Conservation (phyloP, 1,284 basidiomycete genomes). For the Gymnopus androsaceus region DNA sequence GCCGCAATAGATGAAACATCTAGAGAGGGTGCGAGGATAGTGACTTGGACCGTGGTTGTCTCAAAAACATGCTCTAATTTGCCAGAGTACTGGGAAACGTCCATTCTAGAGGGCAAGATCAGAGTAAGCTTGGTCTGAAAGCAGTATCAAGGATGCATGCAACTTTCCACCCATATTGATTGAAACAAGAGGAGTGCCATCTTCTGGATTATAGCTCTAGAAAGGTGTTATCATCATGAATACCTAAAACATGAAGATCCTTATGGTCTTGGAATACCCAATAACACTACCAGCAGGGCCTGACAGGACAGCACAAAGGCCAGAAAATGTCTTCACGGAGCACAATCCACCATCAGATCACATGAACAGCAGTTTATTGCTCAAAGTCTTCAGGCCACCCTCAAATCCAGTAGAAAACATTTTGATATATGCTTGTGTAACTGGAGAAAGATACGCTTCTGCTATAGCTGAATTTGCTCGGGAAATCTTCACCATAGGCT, state of each 20-base stretch:
- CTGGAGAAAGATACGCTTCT: slow-evolving; percentile 13
- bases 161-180: slow-evolving; percentile 8
- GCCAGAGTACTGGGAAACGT: slow-evolving; percentile 10
- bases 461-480: slow-evolving; percentile 8
- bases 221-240: not conserved
- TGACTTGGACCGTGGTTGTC: slow-evolving; percentile 5
- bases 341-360: slow-evolving; percentile 8
- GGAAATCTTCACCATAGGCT: slow-evolving; percentile 8
- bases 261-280: slow-evolving; percentile 2
- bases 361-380: slow-evolving; percentile 8
- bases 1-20: slow-evolving; percentile 11
- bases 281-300: slow-evolving; percentile 10
- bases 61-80: slow-evolving; percentile 8
- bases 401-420: slow-evolving; percentile 1
- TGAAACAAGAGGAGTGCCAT: not conserved
- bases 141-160: not conserved
- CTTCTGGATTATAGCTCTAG: slow-evolving; percentile 8
- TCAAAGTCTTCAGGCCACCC: not conserved
- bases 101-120: not conserved
- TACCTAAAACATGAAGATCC: not conserved
- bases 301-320: slow-evolving; percentile 7
- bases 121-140: not conserved
- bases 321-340: slow-evolving; percentile 9
- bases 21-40: slow-evolving; percentile 3
- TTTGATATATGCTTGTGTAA: slow-evolving; percentile 1